phyloP scores from a whole-genome alignment of 805 yeast genomes.

The Peterozyma xylosa region DNA sequence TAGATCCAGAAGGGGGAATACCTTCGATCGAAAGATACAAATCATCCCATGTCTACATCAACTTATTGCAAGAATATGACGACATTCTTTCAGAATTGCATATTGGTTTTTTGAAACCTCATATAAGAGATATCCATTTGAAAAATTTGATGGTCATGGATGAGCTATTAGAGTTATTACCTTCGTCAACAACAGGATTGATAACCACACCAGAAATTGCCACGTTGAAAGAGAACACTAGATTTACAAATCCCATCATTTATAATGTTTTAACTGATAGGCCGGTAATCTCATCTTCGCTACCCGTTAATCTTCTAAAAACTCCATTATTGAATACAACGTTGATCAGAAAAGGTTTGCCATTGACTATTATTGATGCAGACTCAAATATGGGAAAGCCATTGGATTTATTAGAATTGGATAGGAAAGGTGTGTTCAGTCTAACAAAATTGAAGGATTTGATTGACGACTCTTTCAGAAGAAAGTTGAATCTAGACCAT shows the following conservation, averaged over 20 bases:
- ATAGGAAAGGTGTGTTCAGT: constrained; percentile 35
- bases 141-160: constrained; percentile 63
- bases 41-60: constrained; percentile 82
- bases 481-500: constrained; percentile 53
- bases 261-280: constrained; percentile 89
- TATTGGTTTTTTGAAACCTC: constrained; percentile 44
- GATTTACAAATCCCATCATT: constrained; percentile 70
- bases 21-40: constrained; percentile 79
- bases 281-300: constrained; percentile 82
- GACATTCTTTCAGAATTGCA: constrained; percentile 57
- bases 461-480: constrained; percentile 75
- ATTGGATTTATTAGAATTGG: constrained; percentile 32
- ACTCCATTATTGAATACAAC: constrained; percentile 71
- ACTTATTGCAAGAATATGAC: constrained; percentile 73
- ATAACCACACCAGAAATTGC: constrained; percentile 82
- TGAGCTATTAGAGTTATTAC: constrained; percentile 38
- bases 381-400: constrained; percentile 22
- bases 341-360: constrained; percentile 69
- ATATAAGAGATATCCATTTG: constrained; percentile 46
- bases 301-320: constrained; percentile 57
- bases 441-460: constrained; percentile 48
- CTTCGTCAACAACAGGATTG: constrained; percentile 65
- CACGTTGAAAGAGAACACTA: constrained; percentile 25
- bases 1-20: constrained; percentile 84
- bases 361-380: constrained; percentile 34